Base-by-base conservation (phyloP, 306 rosid genomes). In the Ziziphus jujuba region DNA sequence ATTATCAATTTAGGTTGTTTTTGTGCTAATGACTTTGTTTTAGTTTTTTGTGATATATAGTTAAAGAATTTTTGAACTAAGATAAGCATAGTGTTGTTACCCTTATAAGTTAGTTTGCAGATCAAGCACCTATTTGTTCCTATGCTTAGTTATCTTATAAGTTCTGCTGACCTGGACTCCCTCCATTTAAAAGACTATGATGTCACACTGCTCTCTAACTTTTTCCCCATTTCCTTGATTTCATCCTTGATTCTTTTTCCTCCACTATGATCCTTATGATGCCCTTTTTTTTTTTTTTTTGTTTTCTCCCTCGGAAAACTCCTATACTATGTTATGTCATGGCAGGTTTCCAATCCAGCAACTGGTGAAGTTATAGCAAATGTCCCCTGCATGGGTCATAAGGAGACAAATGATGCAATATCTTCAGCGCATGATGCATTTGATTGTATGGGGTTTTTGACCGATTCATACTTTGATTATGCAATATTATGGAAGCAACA, bases 371-470 rank as follows among this genome's bases (percentile, higher is more conserved):
- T 91, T 65, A 83, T 93, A 73, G 81, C 88, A 72, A 84, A 89
- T 61, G 87, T 93, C 24, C 79, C 99, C 43, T 89, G 82, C 85
- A 90, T 93, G 97, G 97, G 97, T 56, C 84, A 63, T 67, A 90
- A 61, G 67, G 99, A 93, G 84, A 88, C 99, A 4, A 79, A 85
- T 49, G 97, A 90, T 87, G 99, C 99, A 21, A 90, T 93, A 80
- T 84, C 95, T 63, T 86, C 99, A 55, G 99, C 99, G 52, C 73
- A 68, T 61, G 82, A 74, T 23, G 95, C 99, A 28, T 93, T 66
- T 77, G 47, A 67, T 66, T 79, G 99, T 90, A 85, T 15, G 84
- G 45, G 44, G 61, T 66, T 77, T 79, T 72, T 67, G 57, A 64
- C 56, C 58, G 31, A 56, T 72, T 49, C 17, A 4, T 49, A 40